Evolutionary conservation across 768 basidiomycete species (phyloP).

Genomic region (Clavulina sp.): DNA sequence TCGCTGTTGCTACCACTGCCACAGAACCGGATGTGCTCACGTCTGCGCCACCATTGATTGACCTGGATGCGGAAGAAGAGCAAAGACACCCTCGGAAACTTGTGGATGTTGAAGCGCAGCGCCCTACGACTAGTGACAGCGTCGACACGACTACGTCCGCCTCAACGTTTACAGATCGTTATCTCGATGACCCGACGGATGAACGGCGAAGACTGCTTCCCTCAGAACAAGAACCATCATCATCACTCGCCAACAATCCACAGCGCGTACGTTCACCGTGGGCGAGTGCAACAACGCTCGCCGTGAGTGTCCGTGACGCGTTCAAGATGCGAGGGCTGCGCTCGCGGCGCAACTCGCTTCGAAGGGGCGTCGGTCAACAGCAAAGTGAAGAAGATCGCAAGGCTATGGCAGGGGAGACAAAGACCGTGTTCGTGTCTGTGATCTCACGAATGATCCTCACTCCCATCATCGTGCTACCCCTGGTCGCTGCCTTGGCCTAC

Average conservation of each 20-base stretch:
- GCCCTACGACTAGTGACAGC: no score
- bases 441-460: conserved; percentile 73
- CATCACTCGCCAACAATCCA: no score
- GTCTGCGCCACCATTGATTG: not conserved
- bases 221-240: not conserved
- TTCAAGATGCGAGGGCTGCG: conserved; percentile 19
- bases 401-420: conserved; percentile 45
- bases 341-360: conserved; percentile 11
- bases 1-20: conserved; percentile 15
- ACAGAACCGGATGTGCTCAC: conserved; percentile 1
- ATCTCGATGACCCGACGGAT: not conserved
- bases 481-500: conserved; percentile 46
- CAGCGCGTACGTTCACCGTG: no score
- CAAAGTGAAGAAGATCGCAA: no score
- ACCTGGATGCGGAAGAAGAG: not conserved
- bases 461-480: conserved; percentile 58
- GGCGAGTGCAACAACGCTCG: conserved; percentile 14
- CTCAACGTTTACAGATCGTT: no score
- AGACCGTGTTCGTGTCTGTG: conserved; percentile 72
- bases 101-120: not conserved
- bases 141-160: no score
- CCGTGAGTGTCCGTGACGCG: conserved; percentile 28
- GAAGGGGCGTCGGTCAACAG: conserved; percentile 2
- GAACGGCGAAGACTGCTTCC: not conserved
- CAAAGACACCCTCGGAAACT: not conserved